Conservation (phyloP, 176 grass and related monocot genomes). For the Rhynchospora pubera region DNA sequence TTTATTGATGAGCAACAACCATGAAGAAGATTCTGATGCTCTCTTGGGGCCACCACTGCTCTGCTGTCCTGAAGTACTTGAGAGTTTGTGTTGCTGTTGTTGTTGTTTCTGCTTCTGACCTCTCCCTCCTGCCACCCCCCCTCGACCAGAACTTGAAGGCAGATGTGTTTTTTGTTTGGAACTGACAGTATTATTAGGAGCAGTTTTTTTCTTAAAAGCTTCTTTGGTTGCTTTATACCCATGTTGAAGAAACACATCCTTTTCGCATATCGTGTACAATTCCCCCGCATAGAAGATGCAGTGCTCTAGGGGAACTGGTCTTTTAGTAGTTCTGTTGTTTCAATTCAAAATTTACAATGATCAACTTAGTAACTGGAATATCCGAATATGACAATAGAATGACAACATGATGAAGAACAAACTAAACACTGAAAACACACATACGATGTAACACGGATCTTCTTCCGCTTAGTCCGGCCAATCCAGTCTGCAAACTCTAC, state of each 20-base stretch:
- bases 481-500: constrained; percentile 99
- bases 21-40: constrained; percentile 53
- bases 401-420: constrained; percentile 1
- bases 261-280: constrained; percentile 78
- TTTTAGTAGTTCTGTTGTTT: constrained; percentile 66
- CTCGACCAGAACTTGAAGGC: constrained; percentile 34
- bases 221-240: constrained; percentile 91
- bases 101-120: constrained; percentile 68
- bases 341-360: background rate
- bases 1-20: constrained; percentile 82
- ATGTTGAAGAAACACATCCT: constrained; percentile 65
- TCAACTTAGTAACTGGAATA: background rate
- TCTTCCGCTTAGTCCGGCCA: constrained; percentile 95
- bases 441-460: constrained; percentile 85
- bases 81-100: constrained; percentile 24
- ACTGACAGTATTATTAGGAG: constrained; percentile 8
- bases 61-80: constrained; percentile 36
- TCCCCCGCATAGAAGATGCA: constrained; percentile 93
- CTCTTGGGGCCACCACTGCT: constrained; percentile 53
- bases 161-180: background rate
- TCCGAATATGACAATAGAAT: constrained; percentile 17
- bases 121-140: constrained; percentile 45
- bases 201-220: constrained; percentile 68
- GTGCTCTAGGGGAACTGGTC: constrained; percentile 91
- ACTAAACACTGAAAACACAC: constrained; percentile 9